Conservation (phyloP, 768 basidiomycete genomes). For the Hemileccinum impolitum region DNA sequence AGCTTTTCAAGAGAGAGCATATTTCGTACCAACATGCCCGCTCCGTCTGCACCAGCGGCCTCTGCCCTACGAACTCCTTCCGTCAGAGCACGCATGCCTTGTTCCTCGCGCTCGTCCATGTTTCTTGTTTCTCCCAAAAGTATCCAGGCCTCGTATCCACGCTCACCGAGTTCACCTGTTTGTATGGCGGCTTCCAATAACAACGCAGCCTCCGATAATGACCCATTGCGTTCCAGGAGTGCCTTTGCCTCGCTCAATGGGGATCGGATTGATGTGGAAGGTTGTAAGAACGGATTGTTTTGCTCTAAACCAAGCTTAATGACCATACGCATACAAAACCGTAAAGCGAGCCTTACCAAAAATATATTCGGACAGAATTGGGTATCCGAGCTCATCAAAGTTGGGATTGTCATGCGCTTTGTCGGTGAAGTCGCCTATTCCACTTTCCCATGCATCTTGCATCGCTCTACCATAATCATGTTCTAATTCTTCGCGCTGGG, state of each 20-base stretch:
- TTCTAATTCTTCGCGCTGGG: slow-evolving; percentile 64
- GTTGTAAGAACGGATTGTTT: slow-evolving; percentile 68
- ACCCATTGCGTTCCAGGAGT: slow-evolving; percentile 75
- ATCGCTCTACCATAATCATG: slow-evolving; percentile 58
- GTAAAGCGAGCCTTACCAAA: slow-evolving; percentile 58
- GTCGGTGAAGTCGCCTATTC: slow-evolving; percentile 43
- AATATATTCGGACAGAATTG: slow-evolving; percentile 63
- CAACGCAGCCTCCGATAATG: slow-evolving; percentile 81
- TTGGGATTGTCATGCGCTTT: slow-evolving; percentile 34
- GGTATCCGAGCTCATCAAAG: slow-evolving; percentile 74
- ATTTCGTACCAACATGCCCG: slow-evolving; percentile 68
- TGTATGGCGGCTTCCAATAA: slow-evolving; percentile 91
- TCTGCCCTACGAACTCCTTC: slow-evolving; percentile 71
- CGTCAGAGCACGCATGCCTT: slow-evolving; percentile 73
- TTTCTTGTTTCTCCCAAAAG: slow-evolving; percentile 85
- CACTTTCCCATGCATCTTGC: slow-evolving; percentile 62
- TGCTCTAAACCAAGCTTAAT: slow-evolving; percentile 44
- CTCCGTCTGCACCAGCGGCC: slow-evolving; percentile 56
- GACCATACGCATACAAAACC: neutral
- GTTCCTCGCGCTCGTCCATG: slow-evolving; percentile 86
- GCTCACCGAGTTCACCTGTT: slow-evolving; percentile 73
- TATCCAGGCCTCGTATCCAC: slow-evolving; percentile 89
- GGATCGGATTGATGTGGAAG: slow-evolving; percentile 45
- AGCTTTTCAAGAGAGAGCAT: neutral
- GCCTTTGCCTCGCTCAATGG: slow-evolving; percentile 68